Conservation (phyloP, 2,329 filamentous ascomycete genomes). For the Pseudonectria buxi region DNA sequence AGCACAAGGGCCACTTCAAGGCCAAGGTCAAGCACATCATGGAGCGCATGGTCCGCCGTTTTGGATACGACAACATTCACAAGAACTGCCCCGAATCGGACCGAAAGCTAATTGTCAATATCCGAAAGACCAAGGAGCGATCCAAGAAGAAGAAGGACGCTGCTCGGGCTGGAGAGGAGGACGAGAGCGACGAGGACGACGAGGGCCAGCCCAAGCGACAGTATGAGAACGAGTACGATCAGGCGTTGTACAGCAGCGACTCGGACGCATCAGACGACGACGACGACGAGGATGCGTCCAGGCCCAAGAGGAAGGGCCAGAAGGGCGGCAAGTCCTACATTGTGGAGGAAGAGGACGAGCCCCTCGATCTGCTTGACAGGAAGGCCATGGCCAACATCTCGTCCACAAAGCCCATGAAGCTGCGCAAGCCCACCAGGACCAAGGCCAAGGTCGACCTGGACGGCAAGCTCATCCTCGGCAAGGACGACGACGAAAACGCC, state of each 20-base stretch:
- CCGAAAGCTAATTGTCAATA: constrained; percentile 85
- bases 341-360: constrained; percentile 88
- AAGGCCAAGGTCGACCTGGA: constrained; percentile 68
- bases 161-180: constrained; percentile 50
- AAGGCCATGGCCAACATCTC: constrained; percentile 89
- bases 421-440: constrained; percentile 47
- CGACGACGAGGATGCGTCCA: constrained; percentile 52
- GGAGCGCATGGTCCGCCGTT: constrained; percentile 86
- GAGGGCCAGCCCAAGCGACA: constrained; percentile 44
- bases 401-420: constrained; percentile 71
- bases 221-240: constrained; percentile 91
- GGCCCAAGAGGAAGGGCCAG: constrained; percentile 41
- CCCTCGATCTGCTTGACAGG: constrained; percentile 85
- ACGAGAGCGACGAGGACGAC: constrained; percentile 48
- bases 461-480: constrained; percentile 72
- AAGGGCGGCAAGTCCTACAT: constrained; percentile 74
- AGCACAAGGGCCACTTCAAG: constrained; percentile 96
- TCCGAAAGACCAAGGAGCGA: constrained; percentile 89
- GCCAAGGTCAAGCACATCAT: constrained; percentile 97
- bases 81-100: constrained; percentile 77
- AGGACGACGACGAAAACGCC: constrained; percentile 46
- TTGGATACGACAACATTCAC: constrained; percentile 76
- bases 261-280: constrained; percentile 46
- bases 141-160: constrained; percentile 82
- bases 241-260: constrained; percentile 84